Evolutionary conservation across 306 rosid species (phyloP).

Genomic region (Vigna angularis): DNA sequence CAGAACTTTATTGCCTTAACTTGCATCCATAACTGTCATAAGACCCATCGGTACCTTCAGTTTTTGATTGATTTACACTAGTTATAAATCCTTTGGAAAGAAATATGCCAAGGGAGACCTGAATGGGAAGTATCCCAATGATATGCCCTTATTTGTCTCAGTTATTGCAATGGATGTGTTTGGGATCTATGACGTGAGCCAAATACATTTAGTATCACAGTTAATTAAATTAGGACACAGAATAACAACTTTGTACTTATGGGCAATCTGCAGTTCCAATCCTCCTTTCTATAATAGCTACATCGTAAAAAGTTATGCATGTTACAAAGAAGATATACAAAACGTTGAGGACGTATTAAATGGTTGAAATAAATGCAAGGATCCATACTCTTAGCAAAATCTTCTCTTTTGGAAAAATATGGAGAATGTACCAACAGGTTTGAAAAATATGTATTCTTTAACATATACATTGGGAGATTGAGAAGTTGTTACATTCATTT

Average conservation of each 20-base stretch:
- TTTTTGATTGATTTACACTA: neutral
- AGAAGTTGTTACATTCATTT: neutral
- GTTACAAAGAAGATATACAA: constrained; percentile 24
- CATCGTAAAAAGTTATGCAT: neutral
- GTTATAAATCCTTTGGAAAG: neutral
- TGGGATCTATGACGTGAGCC: neutral
- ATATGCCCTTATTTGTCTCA: neutral
- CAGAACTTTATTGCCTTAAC: neutral
- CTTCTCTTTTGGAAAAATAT: constrained; percentile 7
- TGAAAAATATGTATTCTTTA: neutral
- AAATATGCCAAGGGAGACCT: neutral
- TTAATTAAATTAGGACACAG: neutral
- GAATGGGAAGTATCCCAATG: neutral
- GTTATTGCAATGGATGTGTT: neutral
- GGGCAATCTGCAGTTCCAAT: neutral
- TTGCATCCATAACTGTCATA: no score
- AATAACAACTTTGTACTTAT: neutral
- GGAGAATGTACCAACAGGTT: constrained; percentile 14
- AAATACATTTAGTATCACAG: neutral
- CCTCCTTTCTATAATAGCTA: neutral
- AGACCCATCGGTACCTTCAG: neutral
- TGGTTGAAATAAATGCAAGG: constrained; percentile 17
- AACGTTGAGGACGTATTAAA: constrained; percentile 8
- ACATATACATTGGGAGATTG: neutral
- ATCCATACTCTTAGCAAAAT: constrained; percentile 5